Conservation (phyloP, 2,329 filamentous ascomycete species). For the Talaromyces sp. region DNA sequence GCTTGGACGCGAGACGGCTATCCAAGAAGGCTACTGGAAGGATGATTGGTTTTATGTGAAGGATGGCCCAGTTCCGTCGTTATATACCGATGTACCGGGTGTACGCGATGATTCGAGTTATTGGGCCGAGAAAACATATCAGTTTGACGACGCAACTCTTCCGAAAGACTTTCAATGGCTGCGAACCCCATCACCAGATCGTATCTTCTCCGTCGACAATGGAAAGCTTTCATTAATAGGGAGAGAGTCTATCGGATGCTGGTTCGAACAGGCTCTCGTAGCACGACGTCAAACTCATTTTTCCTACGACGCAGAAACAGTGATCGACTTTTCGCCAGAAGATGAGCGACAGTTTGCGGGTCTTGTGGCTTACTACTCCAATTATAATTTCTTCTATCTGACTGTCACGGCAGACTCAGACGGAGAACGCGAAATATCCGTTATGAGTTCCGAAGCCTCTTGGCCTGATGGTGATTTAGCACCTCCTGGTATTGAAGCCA, state of each 20-base stretch:
- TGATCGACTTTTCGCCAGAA: conserved; percentile 11
- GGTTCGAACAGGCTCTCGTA: conserved; percentile 17
- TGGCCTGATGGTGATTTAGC: conserved; percentile 15
- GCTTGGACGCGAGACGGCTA: conserved; percentile 17
- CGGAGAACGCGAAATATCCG: conserved; percentile 14
- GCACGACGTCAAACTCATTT: conserved; percentile 18
- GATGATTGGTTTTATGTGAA: conserved; percentile 17
- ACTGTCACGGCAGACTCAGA: conserved; percentile 15
- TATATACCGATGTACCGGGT: conserved; percentile 16
- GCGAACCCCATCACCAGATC: conserved; percentile 9
- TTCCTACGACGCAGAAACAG: conserved; percentile 17
- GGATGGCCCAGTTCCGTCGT: conserved; percentile 16
- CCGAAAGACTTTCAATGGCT: conserved; percentile 18
- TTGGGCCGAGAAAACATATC: conserved; percentile 13
- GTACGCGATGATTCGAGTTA: conserved; percentile 10
- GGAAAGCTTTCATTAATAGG: conserved; percentile 15
- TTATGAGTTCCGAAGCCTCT: conserved; percentile 16
- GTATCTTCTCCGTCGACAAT: conserved; percentile 9
- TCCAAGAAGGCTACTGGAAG: conserved; percentile 17
- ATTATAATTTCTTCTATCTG: conserved; percentile 18
- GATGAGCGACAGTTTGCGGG: conserved; percentile 17
- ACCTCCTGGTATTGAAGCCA: neutral
- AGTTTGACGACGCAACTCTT: conserved; percentile 4
- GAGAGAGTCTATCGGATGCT: conserved; percentile 15
- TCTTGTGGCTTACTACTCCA: conserved; percentile 16